Evolutionary conservation across 495 filamentous ascomycete species (phyloP).

Genomic region (Aeminium ludgeri): DNA sequence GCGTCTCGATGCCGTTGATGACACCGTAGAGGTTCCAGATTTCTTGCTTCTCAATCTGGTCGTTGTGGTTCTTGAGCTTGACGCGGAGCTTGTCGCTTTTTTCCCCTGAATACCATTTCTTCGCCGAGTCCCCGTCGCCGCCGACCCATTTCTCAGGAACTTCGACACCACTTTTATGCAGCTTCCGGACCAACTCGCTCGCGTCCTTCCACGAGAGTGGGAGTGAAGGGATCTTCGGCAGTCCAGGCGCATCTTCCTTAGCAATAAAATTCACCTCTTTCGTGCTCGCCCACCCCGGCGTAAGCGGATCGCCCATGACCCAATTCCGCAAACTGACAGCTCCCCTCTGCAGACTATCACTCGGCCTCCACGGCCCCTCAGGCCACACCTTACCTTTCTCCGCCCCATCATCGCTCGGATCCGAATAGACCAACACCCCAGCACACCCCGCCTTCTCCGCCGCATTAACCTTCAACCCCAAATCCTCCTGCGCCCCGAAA

Average conservation of each 20-base stretch:
- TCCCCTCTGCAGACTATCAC: constrained; percentile 65
- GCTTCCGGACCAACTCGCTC: constrained; percentile 52
- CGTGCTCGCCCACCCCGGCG: constrained; percentile 69
- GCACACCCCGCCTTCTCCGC: constrained; percentile 70
- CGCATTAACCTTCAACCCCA: constrained; percentile 70
- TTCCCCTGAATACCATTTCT: constrained; percentile 44
- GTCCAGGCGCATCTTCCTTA: constrained; percentile 51
- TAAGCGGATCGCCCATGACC: constrained; percentile 77
- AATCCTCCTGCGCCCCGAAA: constrained; percentile 54
- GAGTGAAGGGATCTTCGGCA: constrained; percentile 72
- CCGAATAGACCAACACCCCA: constrained; percentile 83
- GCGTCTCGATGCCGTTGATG: constrained; percentile 66
- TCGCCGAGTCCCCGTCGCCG: constrained; percentile 40
- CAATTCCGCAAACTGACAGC: constrained; percentile 68
- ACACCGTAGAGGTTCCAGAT: constrained; percentile 83
- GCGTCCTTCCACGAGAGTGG: constrained; percentile 83
- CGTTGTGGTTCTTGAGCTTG: constrained; percentile 73
- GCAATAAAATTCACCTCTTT: constrained; percentile 46
- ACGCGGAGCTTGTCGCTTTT: constrained; percentile 29
- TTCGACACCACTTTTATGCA: constrained; percentile 58
- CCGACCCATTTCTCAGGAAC: constrained; percentile 53
- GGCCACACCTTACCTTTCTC: constrained; percentile 50
- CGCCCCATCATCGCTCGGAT: constrained; percentile 69
- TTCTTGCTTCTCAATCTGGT: constrained; percentile 61
- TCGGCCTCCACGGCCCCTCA: constrained; percentile 59